Conservation (phyloP, 2,329 filamentous ascomycete species). For the Cytospora paraplurivora region DNA sequence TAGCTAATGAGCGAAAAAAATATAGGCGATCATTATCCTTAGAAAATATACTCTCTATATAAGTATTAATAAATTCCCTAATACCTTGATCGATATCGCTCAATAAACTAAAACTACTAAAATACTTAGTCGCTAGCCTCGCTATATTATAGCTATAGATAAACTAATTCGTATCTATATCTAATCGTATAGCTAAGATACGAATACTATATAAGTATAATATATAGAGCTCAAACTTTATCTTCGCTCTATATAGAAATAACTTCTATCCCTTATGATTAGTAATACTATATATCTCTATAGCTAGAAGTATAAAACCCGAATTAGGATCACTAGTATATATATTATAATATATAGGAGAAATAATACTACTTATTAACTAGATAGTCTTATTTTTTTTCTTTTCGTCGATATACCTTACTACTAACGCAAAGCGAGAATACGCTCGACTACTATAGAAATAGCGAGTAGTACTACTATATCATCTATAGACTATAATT, state of each 20-base stretch:
- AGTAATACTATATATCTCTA: not conserved
- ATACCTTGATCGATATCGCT: not conserved
- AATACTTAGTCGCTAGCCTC: too few species aligned
- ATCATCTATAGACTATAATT: not conserved
- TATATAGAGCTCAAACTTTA: not conserved
- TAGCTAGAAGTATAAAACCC: not conserved
- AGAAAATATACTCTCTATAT: not conserved
- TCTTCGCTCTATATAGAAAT: not conserved
- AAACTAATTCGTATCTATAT: too few species aligned
- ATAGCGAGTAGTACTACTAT: not conserved
- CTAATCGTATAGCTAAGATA: too few species aligned
- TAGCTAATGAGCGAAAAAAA: not conserved
- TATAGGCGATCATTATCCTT: not conserved
- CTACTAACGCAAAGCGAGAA: not conserved
- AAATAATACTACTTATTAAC: not conserved
- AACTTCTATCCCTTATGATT: not conserved
- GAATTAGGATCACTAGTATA: not conserved
- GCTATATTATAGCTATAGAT: not conserved
- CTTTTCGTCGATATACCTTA: not conserved
- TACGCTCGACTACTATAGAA: not conserved
- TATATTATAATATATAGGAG: not conserved
- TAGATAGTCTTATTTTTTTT: not conserved
- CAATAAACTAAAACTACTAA: not conserved
- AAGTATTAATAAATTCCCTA: not conserved
- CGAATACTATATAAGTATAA: not conserved